Evolutionary conservation across 1,284 basidiomycete species (phyloP), one percentile per base, ranked within the genome.

Genomic region (Takashimella tepidaria): DNA sequence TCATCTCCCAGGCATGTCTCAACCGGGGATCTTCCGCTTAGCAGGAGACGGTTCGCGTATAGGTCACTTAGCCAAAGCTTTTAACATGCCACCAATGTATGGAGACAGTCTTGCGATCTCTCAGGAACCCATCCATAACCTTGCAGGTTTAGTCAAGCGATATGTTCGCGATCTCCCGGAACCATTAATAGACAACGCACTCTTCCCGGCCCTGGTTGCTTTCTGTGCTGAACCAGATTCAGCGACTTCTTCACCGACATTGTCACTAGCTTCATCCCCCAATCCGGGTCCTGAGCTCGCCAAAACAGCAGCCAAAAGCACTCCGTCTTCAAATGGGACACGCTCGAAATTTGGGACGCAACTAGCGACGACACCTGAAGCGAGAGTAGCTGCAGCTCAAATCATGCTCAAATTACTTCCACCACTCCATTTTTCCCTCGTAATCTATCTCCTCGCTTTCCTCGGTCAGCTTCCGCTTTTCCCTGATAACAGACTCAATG

Each of bases 401-500:
- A 63, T 73, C 50, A 53, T 76, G 41, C 64, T 76, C 19, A 64
- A 69, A 41, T 63, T 76, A 3, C 61, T 76, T 3, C 75, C 75
- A 1, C 63, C 69, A 3, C 57, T 65, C 22, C 68, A 72, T 43
- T 74, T 75, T 58, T 66, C 62, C 27, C 61, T 76, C 24, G 63
- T 76, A 50, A 65, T 74, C 46, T 76, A 76, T 59, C 62, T 75
- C 22, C 57, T 73, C 49, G 73, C 74, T 2, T 74, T 76, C 53
- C 62, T 76, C 26, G 72, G 68, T 21, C 72, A 76, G 52, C 56
- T 75, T 4, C 73, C 73, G 10, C 63, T 74, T 2, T 71, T 70
- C 58, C 61, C 63, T 3, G 64, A 70, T 25, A 76, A 76, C 53
- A 57, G 68, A 13, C 57, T 75, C 12, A 66, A 69, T 20, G 59